Evolutionary conservation across 164 flowering plant species (phyloP).

Genomic region (Liriodendron chinense): DNA sequence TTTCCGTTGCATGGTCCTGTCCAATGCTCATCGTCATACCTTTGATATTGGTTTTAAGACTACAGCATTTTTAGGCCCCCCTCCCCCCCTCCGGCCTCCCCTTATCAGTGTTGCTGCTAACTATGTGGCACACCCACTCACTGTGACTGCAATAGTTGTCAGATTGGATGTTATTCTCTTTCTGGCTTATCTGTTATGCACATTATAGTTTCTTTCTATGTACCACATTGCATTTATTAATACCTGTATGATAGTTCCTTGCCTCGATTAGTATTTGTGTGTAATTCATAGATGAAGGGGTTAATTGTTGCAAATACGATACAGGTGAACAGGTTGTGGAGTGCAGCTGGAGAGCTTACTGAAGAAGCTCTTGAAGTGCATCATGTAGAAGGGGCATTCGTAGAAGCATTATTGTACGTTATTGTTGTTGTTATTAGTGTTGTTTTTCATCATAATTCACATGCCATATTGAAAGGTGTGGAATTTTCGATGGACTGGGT

Average conservation of each 20-base stretch:
- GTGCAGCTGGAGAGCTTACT: constrained; percentile 42
- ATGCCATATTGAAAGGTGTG: background rate
- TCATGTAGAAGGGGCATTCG: constrained; percentile 91
- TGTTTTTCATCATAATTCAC: background rate
- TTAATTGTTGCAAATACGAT: constrained; percentile 1
- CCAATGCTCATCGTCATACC: too few relatives aligned
- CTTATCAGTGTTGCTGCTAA: too few relatives aligned
- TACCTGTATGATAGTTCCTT: background rate
- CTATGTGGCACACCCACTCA: too few relatives aligned
- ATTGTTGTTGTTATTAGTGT: too few relatives aligned
- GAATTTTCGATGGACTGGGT: background rate
- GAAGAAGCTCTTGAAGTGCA: constrained; percentile 70
- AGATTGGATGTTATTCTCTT: too few relatives aligned
- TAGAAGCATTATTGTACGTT: constrained; percentile 71
- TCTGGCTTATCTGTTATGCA: background rate
- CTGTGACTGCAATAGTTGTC: too few relatives aligned
- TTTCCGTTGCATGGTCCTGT: too few relatives aligned
- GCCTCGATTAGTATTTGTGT: background rate
- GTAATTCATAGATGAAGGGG: background rate
- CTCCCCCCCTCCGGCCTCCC: too few relatives aligned
- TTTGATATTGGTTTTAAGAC: too few relatives aligned
- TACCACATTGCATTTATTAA: background rate
- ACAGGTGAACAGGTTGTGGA: constrained; percentile 61
- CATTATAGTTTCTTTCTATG: background rate
- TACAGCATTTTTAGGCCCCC: too few relatives aligned